phyloP scores from a whole-genome alignment of 2,329 filamentous ascomycete genomes.

The Fusarium paranaense region DNA sequence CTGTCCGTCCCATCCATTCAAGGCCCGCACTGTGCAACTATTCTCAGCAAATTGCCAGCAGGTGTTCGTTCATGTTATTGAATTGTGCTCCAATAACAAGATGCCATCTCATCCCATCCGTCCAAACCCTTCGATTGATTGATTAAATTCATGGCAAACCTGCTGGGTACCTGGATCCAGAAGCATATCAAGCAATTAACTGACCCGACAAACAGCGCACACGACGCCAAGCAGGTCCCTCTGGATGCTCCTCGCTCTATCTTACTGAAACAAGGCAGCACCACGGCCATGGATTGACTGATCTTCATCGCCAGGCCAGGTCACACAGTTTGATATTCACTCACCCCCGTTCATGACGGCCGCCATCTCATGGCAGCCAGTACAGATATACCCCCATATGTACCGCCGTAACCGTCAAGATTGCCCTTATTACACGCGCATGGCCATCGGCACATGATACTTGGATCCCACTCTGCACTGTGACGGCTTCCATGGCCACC shows the following conservation, averaged over 20 bases:
- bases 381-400: not conserved
- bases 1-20: not conserved
- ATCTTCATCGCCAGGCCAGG: slow-evolving; percentile 32
- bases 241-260: slow-evolving; percentile 22
- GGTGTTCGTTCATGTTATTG: slow-evolving; percentile 19
- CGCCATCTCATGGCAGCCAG: slow-evolving; percentile 31
- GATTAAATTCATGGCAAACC: slow-evolving; percentile 23
- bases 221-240: not conserved
- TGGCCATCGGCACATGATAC: slow-evolving; percentile 28
- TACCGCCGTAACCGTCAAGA: not conserved
- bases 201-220: slow-evolving; percentile 4
- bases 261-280: slow-evolving; percentile 36
- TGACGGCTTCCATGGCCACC: slow-evolving; percentile 15
- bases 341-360: slow-evolving; percentile 30
- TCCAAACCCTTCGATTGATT: slow-evolving; percentile 18
- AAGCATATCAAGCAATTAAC: not conserved
- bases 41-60: slow-evolving; percentile 31
- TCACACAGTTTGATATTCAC: slow-evolving; percentile 10
- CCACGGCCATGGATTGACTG: slow-evolving; percentile 31
- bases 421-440: not conserved
- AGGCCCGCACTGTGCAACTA: slow-evolving; percentile 29
- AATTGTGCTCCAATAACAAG: slow-evolving; percentile 20
- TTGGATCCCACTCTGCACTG: slow-evolving; percentile 27
- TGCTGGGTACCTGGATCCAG: slow-evolving; percentile 3
- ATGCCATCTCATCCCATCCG: slow-evolving; percentile 24